These are phyloP conservation scores for Globisporangium spinosum DNA, from an alignment of 352 stramenopile genomes.

Conservation along the genomic window DNA sequence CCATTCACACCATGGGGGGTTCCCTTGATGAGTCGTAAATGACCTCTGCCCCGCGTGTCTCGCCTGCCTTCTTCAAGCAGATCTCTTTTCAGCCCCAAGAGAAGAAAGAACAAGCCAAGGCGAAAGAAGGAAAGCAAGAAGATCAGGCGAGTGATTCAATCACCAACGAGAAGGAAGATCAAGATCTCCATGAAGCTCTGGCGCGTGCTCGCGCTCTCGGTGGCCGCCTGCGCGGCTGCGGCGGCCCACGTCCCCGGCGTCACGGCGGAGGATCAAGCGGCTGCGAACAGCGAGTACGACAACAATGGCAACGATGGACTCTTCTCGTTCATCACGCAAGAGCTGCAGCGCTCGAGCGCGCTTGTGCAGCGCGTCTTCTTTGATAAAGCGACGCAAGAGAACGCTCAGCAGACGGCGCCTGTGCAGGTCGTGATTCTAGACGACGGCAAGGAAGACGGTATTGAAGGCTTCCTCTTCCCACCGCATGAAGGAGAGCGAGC, in stretches of 20 bases:
- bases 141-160: neutral
- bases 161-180: neutral
- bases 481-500: neutral
- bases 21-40: neutral
- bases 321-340: slow-evolving; percentile 13
- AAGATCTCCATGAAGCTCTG: slow-evolving; percentile 60
- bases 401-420: neutral
- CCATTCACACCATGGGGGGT: neutral
- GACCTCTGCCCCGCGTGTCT: slow-evolving; percentile 6
- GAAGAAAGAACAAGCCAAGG: slow-evolving; percentile 3
- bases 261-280: neutral
- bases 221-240: neutral
- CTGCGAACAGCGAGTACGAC: neutral
- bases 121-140: slow-evolving; percentile 27
- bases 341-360: slow-evolving; percentile 10
- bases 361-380: slow-evolving; percentile 20
- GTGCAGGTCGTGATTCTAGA: slow-evolving; percentile 34
- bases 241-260: too few species aligned
- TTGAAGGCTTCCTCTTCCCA: neutral
- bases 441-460: slow-evolving; percentile 18
- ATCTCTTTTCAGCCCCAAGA: slow-evolving; percentile 7
- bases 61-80: slow-evolving; percentile 17
- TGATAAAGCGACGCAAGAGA: neutral
- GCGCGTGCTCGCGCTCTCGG: slow-evolving; percentile 58
- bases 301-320: slow-evolving; percentile 8